Evolutionary conservation across 257 asterid species (phyloP).

Genomic region (Solanum bulbocastanum): DNA sequence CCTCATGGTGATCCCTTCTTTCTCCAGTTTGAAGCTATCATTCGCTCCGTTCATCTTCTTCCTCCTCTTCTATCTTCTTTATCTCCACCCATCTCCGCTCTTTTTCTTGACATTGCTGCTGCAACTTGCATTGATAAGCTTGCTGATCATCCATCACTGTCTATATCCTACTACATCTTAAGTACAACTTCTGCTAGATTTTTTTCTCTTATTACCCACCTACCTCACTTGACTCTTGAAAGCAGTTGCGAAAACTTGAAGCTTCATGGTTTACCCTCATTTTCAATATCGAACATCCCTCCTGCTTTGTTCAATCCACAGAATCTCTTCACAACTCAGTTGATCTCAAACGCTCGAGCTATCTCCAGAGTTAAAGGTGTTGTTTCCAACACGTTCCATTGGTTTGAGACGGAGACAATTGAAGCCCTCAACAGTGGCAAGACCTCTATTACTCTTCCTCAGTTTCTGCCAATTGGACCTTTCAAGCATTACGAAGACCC

Average conservation of each 20-base stretch:
- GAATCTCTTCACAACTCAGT: slow-evolving; percentile 5
- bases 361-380: slow-evolving; percentile 23
- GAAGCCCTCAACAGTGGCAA: slow-evolving; percentile 10
- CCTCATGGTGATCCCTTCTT: slow-evolving; percentile 19
- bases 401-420: slow-evolving; percentile 31
- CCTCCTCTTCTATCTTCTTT: slow-evolving; percentile 8
- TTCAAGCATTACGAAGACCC: slow-evolving; percentile 5
- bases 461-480: slow-evolving; percentile 33
- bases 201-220: slow-evolving; percentile 9
- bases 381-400: slow-evolving; percentile 21
- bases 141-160: neutral
- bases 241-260: neutral
- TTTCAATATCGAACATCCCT: slow-evolving; percentile 24
- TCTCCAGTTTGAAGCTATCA: slow-evolving; percentile 1
- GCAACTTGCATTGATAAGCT: slow-evolving; percentile 11
- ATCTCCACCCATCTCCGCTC: slow-evolving; percentile 16
- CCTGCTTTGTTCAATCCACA: slow-evolving; percentile 17
- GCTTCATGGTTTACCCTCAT: slow-evolving; percentile 18
- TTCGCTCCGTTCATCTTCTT: slow-evolving; percentile 5
- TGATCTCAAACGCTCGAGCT: slow-evolving; percentile 19
- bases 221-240: slow-evolving; percentile 3
- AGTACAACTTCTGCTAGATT: neutral
- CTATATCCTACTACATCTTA: slow-evolving; percentile 6
- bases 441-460: slow-evolving; percentile 4
- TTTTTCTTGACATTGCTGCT: slow-evolving; percentile 7